Evolutionary conservation across 805 yeast genomes (phyloP), one percentile per base, ranked within the genome.

Genomic region (Candida lessepsii): DNA sequence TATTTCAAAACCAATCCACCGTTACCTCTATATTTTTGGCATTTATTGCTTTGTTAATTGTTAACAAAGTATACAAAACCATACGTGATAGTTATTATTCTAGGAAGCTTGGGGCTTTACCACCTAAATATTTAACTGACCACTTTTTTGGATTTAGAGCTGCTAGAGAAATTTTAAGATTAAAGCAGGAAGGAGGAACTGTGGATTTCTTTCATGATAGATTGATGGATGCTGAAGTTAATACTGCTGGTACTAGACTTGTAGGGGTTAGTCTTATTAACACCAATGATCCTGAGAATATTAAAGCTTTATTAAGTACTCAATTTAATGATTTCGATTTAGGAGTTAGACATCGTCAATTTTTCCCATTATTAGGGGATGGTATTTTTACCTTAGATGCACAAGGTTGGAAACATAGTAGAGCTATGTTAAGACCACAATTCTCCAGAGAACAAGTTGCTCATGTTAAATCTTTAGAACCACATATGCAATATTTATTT

Each of bases 381-480:
- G 73, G 73, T 16, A 66, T 67, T 30, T 68, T 68, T 49, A 68
- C 73, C 6, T 54, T 67, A 45, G 73, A 67, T 44, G 63, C 64
- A 15, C 58, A 54, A 41, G 73, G 72, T 8, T 68, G 73, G 73
- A 66, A 67, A 46, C 65, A 62, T 45, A 61, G 70, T 7, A 49
- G 73, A 43, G 60, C 70, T 15, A 63, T 68, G 73, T 60, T 67
- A 45, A 58, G 72, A 45, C 73, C 73, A 2, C 72, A 68, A 45
- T 68, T 68, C 47, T 65, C 71, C 9, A 56, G 71, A 52, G 73
- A 66, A 40, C 70, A 68, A 47, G 62, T 67, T 39, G 61, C 70
- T 6, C 72, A 68, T 40, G 70, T 67, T 13, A 52, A 57, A 39
- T 17, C 57, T 5, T 55, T 67, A 49, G 73, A 68, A 41, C 70